Percentiles rank a stretch among this genome's conserved stretches.
Conservation (phyloP, 2,329 filamentous ascomycete genomes). For the Ceratocystis albifundus region DNA sequence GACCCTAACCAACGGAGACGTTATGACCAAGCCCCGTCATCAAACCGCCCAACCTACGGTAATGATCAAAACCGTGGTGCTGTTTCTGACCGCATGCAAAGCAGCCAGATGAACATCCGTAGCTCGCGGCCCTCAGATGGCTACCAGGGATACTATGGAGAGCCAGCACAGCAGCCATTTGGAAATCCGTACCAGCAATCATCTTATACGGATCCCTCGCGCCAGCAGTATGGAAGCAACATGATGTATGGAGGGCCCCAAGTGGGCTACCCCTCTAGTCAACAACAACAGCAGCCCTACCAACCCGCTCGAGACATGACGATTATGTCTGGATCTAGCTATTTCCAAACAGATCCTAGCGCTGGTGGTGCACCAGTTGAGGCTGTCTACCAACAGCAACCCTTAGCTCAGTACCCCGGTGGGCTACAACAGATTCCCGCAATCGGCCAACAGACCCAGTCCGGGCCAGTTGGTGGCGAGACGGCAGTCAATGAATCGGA, state of each 20-base stretch:
- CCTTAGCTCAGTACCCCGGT: constrained; percentile 7
- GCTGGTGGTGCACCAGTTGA: neutral
- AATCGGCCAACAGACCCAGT: constrained; percentile 2
- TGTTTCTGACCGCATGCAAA: constrained; percentile 12
- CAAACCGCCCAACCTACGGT: constrained; percentile 4
- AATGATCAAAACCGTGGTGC: constrained; percentile 2
- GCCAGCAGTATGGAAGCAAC: neutral
- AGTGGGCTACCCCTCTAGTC: constrained; percentile 4
- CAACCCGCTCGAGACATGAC: constrained; percentile 8
- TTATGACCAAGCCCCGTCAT: constrained; percentile 10
- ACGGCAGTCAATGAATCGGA: neutral
- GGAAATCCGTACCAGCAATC: constrained; percentile 12
- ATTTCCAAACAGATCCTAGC: constrained; percentile 11
- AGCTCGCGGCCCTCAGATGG: constrained; percentile 6
- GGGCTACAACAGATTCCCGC: neutral
- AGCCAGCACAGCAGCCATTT: neutral
- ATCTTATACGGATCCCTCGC: constrained; percentile 9
- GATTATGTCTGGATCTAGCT: constrained; percentile 6
- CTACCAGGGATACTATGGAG: constrained; percentile 9
- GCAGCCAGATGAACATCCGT: neutral
- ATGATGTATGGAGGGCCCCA: constrained; percentile 8
- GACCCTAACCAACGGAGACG: constrained; percentile 16
- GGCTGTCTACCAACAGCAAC: constrained; percentile 6
- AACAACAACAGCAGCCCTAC: constrained; percentile 8
- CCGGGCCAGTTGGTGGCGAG: constrained; percentile 8